Evolutionary conservation across 371 early-diverging fungal genomes (phyloP).

Genomic region (Batkoa obscura): DNA sequence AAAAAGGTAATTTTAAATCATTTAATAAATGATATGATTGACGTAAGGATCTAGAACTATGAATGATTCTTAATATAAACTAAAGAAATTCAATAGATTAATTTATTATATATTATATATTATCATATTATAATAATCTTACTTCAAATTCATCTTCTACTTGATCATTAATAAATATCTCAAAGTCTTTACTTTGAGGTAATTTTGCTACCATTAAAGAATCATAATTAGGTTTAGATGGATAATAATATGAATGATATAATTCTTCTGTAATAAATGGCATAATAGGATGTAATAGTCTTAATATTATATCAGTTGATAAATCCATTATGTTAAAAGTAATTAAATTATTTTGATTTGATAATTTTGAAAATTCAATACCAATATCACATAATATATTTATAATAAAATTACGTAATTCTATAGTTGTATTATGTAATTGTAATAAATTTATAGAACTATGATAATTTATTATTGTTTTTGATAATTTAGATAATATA

Average conservation of each 20-base stretch:
- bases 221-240: neutral
- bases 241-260: neutral
- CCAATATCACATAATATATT: neutral
- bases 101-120: no score
- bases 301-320: neutral
- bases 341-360: neutral
- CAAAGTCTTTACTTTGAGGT: neutral
- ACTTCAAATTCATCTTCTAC: no score
- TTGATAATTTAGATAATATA: slow-evolving; percentile 46
- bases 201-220: no score
- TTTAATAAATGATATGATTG: no score
- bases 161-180: neutral
- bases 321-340: neutral
- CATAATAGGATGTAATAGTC: slow-evolving; percentile 4
- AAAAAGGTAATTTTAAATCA: no score
- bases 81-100: no score
- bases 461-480: no score
- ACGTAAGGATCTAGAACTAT: no score
- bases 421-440: neutral
- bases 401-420: neutral
- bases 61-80: no score
- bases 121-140: no score
- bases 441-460: no score
- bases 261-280: slow-evolving; percentile 1
- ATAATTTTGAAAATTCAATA: neutral